These are phyloP conservation scores for Trichoderma oligosporum DNA, from an alignment of 2,329 filamentous ascomycete genomes.

Conservation along the genomic window DNA sequence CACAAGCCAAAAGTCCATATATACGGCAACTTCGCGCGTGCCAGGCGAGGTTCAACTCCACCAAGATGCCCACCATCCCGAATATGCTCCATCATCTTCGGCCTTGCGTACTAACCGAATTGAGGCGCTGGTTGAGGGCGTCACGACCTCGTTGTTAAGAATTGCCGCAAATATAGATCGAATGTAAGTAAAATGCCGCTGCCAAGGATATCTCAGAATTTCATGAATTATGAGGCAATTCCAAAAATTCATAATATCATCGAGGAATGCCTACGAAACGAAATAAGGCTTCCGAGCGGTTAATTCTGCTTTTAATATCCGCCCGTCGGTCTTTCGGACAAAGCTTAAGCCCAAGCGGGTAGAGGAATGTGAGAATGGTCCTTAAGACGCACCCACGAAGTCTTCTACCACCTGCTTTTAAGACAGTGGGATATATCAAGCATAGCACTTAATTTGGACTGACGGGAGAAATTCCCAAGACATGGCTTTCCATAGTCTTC, in stretches of 20 bases:
- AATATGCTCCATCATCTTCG: constrained; percentile 1
- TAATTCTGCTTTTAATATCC: not conserved
- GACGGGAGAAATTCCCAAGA: too few species aligned
- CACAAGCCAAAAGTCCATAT: not conserved
- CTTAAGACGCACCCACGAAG: too few species aligned
- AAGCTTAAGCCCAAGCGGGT: too few species aligned
- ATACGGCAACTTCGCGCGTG: constrained; percentile 6
- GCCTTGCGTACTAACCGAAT: not conserved
- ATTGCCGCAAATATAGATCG: constrained; percentile 1
- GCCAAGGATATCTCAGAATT: not conserved
- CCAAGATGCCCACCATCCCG: constrained; percentile 1
- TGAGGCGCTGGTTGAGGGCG: not conserved
- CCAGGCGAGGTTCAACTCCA: not conserved
- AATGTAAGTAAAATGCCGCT: not conserved
- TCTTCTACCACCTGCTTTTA: too few species aligned
- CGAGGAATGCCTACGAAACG: too few species aligned
- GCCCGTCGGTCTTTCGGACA: constrained; percentile 10
- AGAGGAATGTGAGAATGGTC: too few species aligned
- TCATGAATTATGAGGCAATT: not conserved
- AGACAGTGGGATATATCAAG: too few species aligned
- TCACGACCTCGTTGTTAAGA: not conserved
- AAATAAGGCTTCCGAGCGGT: not conserved
- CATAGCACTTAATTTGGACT: too few species aligned
- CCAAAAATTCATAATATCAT: not conserved
- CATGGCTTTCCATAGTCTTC: too few species aligned